Evolutionary conservation across 192 early-diverging fungal genomes (phyloP).

Genomic region (Diversispora eburnea): DNA sequence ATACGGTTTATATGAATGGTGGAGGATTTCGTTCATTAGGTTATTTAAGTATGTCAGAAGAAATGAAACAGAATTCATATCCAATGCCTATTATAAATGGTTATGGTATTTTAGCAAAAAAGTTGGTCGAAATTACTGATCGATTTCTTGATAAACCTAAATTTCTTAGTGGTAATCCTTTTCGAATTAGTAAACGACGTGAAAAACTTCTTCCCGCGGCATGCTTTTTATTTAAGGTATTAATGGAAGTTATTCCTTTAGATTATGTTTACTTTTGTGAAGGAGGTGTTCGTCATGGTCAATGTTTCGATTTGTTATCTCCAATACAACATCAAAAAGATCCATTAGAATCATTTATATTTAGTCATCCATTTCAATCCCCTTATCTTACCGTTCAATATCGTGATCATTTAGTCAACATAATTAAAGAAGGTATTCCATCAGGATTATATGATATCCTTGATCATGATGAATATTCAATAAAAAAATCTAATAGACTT

Average conservation of each 20-base stretch:
- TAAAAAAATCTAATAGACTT: constrained; percentile 10
- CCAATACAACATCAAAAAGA: constrained; percentile 42
- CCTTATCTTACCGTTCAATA: neutral
- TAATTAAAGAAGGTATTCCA: constrained; percentile 28
- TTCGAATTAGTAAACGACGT: constrained; percentile 53
- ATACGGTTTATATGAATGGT: constrained; percentile 48
- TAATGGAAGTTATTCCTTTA: constrained; percentile 41
- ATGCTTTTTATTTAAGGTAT: constrained; percentile 45
- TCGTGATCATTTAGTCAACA: neutral
- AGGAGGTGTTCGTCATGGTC: constrained; percentile 57
- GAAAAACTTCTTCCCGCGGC: constrained; percentile 53
- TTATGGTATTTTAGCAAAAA: constrained; percentile 42
- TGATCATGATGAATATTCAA: constrained; percentile 1
- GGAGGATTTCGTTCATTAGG: constrained; percentile 56
- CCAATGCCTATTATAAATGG: constrained; percentile 58
- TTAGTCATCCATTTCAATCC: constrained; percentile 6
- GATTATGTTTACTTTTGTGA: constrained; percentile 50
- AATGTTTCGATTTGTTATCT: constrained; percentile 44
- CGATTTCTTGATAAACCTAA: constrained; percentile 29
- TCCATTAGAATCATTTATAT: constrained; percentile 34
- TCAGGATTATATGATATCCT: constrained; percentile 30
- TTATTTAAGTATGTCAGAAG: constrained; percentile 48
- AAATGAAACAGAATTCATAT: constrained; percentile 24
- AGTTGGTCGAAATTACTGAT: constrained; percentile 35
- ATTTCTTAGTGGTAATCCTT: constrained; percentile 22